Conservation (phyloP, 225 moss, liverwort and hornwort species). For the Marchantia paleacea region DNA sequence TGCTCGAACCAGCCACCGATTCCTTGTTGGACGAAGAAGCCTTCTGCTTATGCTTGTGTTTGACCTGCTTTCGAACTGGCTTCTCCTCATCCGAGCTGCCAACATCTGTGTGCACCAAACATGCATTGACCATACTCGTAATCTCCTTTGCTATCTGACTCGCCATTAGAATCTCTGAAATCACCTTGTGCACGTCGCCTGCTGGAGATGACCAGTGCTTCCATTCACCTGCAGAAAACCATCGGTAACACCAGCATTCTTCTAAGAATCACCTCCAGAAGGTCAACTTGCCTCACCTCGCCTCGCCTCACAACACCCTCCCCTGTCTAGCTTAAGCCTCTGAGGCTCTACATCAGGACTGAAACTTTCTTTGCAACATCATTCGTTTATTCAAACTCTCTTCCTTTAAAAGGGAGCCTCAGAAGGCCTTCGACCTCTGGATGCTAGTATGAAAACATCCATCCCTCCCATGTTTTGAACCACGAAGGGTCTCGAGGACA, state of each 20-base stretch:
- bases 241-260: neutral
- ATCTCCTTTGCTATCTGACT: conserved; percentile 69
- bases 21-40: conserved; percentile 15
- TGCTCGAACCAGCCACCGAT: neutral
- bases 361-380: neutral
- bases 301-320: neutral
- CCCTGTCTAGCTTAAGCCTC: neutral
- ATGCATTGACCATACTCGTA: conserved; percentile 44
- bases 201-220: conserved; percentile 74
- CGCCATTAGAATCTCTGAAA: conserved; percentile 68
- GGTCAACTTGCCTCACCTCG: neutral
- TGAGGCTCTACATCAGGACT: neutral
- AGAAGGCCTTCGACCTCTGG: neutral
- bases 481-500: neutral
- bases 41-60: conserved; percentile 5
- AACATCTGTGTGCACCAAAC: conserved; percentile 28
- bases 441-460: neutral
- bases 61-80: neutral
- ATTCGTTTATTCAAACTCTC: neutral
- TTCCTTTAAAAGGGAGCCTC: neutral
- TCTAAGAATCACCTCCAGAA: neutral
- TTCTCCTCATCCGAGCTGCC: conserved; percentile 34
- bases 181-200: conserved; percentile 63
- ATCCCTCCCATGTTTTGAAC: neutral
- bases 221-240: conserved; percentile 52